A percentile compares a stretch with the other conserved stretches of the same genome.
These are phyloP conservation scores for Globisporangium lucens DNA, from an alignment of 352 stramenopile genomes.

Conservation along the genomic window DNA sequence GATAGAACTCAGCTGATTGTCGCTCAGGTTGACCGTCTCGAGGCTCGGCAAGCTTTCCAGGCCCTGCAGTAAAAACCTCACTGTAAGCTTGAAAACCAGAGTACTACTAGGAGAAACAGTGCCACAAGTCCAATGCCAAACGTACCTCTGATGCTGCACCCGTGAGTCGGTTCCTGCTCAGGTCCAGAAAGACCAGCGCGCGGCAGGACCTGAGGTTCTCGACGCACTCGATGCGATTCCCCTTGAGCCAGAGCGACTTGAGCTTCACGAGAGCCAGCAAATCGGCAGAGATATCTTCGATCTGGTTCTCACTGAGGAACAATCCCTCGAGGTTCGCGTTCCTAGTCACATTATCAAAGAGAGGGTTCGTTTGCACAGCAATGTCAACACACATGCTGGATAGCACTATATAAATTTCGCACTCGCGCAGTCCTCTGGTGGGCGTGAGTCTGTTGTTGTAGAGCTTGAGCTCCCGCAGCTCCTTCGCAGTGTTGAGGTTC, in stretches of 20 bases:
- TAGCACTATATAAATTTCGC: neutral
- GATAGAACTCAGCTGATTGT: slow-evolving; percentile 52
- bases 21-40: slow-evolving; percentile 60
- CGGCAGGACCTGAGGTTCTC: slow-evolving; percentile 50
- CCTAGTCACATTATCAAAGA: slow-evolving; percentile 22
- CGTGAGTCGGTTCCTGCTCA: slow-evolving; percentile 57
- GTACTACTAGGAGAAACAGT: neutral
- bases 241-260: slow-evolving; percentile 69
- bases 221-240: slow-evolving; percentile 52
- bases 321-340: slow-evolving; percentile 65
- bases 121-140: too few relatives aligned
- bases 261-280: slow-evolving; percentile 62
- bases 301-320: slow-evolving; percentile 71
- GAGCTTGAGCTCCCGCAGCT: slow-evolving; percentile 70
- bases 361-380: neutral
- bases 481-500: slow-evolving; percentile 58
- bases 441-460: slow-evolving; percentile 79
- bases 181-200: slow-evolving; percentile 60
- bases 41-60: slow-evolving; percentile 51
- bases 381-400: neutral
- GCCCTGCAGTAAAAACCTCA: slow-evolving; percentile 25
- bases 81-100: neutral
- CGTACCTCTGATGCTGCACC: slow-evolving; percentile 40
- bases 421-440: slow-evolving; percentile 50
- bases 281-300: slow-evolving; percentile 54